Base-by-base conservation (phyloP, 176 grass and related monocot species). In the Eragrostis nindensis region DNA sequence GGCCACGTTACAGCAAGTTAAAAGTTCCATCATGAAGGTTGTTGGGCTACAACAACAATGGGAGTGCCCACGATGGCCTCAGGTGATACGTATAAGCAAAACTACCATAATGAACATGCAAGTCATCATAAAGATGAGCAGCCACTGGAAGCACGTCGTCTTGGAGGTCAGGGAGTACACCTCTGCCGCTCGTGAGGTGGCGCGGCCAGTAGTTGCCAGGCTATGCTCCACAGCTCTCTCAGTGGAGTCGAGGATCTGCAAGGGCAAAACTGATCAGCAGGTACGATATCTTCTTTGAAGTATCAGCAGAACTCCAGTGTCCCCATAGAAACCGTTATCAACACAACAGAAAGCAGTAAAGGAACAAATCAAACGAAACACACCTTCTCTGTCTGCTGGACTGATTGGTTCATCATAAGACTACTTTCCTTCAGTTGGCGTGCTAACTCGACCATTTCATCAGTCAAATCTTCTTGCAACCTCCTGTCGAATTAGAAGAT, bases 41-140 rank as follows among this genome's bases (percentile, higher is more conserved):
- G 7, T 56, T n/a, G 24, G n/a, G 24, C 8, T 4, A 11, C 18
- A 11, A 25, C 22, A 32, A 62, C 2, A 29, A 59, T 29, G 14
- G 52, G 17, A 26, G 62, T 48, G 61, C 14, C 42, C 21, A 19
- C 7, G 16, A 6, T 30, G 2, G 46, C 8, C 11, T 94, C 71
- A 98, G 44, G 95, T 98, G 54, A 95, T 60, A 40, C 90, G 86
- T 38, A 98, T 95, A 67, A 95, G 92, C 29, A 98, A 81, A 81
- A 98, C 82, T 52, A 95, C 95, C 95, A 93, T 98, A 66, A 98
- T 32, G 79, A 95, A 98, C 61, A 95, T 85, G 63, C 92, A 89
- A 38, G 88, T 93, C 95, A 98, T 93, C 54, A 84, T 1, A 63
- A 98, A 91, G 62, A 98, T 87, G 74, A 98, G 83, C 79, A 98